These are phyloP conservation scores for Erigeron canadensis DNA, from an alignment of 129 eudicot species.

Conservation along the genomic window DNA sequence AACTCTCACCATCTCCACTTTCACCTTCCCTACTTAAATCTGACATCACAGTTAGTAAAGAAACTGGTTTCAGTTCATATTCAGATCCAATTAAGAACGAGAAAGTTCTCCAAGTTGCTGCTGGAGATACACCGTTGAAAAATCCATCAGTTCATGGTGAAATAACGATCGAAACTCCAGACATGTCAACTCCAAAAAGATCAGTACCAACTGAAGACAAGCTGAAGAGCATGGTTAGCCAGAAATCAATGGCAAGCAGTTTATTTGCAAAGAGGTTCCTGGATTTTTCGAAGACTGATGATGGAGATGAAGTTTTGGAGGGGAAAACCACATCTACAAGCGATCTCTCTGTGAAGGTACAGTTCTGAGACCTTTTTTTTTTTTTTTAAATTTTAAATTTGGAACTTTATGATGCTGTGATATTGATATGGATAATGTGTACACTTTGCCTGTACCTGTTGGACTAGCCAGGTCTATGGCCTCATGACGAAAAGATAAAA, in stretches of 20 bases:
- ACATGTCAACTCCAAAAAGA: slow-evolving; percentile 61
- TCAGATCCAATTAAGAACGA: slow-evolving; percentile 14
- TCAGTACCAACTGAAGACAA: slow-evolving; percentile 62
- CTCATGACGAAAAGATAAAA: neutral
- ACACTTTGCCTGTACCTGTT: neutral
- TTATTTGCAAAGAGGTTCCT: slow-evolving; percentile 48
- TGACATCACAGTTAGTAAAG: slow-evolving; percentile 25
- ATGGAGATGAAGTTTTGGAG: slow-evolving; percentile 32
- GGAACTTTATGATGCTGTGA: neutral
- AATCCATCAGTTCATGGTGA: slow-evolving; percentile 20
- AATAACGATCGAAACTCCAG: slow-evolving; percentile 58
- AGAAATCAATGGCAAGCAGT: slow-evolving; percentile 31
- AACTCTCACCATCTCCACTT: slow-evolving; percentile 24
- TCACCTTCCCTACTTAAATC: slow-evolving; percentile 21
- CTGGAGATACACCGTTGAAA: slow-evolving; percentile 60
- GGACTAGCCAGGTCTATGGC: neutral
- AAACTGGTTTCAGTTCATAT: slow-evolving; percentile 29
- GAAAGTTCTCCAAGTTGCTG: slow-evolving; percentile 5
- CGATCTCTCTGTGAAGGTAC: slow-evolving; percentile 19
- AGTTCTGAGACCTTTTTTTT: neutral
- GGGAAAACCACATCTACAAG: slow-evolving; percentile 7
- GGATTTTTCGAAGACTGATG: slow-evolving; percentile 45
- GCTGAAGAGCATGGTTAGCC: slow-evolving; percentile 35
- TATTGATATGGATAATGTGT: neutral
- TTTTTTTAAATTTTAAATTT: neutral